phyloP scores from a whole-genome alignment of 768 basidiomycete species.

The Serendipita indica region DNA sequence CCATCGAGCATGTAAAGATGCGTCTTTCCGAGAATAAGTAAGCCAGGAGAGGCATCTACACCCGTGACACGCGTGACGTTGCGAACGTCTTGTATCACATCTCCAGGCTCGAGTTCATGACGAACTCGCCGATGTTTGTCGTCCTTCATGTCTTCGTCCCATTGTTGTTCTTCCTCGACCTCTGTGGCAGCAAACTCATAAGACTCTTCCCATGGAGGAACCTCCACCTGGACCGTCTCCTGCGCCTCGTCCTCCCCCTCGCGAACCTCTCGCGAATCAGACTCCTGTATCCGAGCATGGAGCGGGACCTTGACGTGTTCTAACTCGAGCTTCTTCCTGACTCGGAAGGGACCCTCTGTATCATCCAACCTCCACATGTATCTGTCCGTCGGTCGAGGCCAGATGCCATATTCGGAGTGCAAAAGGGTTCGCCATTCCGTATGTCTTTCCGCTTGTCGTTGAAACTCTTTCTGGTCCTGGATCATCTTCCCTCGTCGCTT shows the following conservation, averaged over 20 bases:
- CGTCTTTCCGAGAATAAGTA: conserved; percentile 71
- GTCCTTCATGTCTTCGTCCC: conserved; percentile 61
- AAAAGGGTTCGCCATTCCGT: conserved; percentile 40
- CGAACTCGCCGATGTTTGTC: conserved; percentile 80
- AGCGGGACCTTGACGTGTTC: conserved; percentile 30
- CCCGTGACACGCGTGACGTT: conserved; percentile 82
- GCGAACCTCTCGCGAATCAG: conserved; percentile 34
- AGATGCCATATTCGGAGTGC: conserved; percentile 67
- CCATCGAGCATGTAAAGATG: conserved; percentile 88
- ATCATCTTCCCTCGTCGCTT: conserved; percentile 57
- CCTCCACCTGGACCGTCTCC: conserved; percentile 39
- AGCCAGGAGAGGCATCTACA: conserved; percentile 82
- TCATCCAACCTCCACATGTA: conserved; percentile 71
- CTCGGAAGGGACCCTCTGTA: conserved; percentile 80
- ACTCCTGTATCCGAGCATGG: conserved; percentile 33
- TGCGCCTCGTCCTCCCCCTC: conserved; percentile 36
- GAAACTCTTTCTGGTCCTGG: conserved; percentile 67
- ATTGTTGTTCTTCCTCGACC: conserved; percentile 40
- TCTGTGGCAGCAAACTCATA: conserved; percentile 54
- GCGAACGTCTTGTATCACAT: conserved; percentile 72
- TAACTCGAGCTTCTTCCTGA: conserved; percentile 71
- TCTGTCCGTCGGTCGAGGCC: conserved; percentile 42
- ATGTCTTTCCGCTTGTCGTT: conserved; percentile 38
- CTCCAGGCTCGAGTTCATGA: conserved; percentile 76
- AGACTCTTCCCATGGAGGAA: conserved; percentile 58